Evolutionary conservation across 2,329 filamentous ascomycete genomes (phyloP).

Genomic region (Fusarium sp.): DNA sequence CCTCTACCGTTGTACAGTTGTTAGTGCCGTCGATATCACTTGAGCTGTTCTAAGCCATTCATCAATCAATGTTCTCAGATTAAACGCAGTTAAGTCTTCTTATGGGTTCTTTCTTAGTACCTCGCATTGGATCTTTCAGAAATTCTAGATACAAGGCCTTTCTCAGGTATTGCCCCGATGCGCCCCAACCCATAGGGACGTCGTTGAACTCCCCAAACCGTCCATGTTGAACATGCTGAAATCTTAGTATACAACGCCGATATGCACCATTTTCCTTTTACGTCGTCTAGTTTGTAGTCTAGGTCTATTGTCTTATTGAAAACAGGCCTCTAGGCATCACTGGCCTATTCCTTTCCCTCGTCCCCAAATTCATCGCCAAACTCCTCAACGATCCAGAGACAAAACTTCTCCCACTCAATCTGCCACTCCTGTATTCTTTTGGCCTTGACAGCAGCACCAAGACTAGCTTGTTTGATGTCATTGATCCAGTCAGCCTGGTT

Average conservation of each 20-base stretch:
- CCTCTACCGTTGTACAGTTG: too few species aligned
- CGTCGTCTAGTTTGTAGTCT: background rate
- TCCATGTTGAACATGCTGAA: conserved; percentile 36
- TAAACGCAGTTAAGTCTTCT: background rate
- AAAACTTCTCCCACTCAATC: conserved; percentile 88
- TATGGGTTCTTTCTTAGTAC: background rate
- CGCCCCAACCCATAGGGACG: conserved; percentile 6
- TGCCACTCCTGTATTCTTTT: conserved; percentile 82
- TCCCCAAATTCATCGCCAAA: conserved; percentile 73
- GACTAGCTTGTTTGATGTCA: conserved; percentile 79
- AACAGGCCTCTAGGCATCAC: conserved; percentile 3
- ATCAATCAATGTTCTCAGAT: background rate
- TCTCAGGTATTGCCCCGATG: background rate
- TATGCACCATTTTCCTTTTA: conserved; percentile 10
- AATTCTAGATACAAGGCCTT: conserved; percentile 8
- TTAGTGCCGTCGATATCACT: too few species aligned
- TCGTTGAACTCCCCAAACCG: conserved; percentile 27
- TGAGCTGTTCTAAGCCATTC: background rate
- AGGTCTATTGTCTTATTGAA: conserved; percentile 19
- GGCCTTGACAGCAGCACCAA: conserved; percentile 79
- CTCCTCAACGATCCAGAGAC: conserved; percentile 88
- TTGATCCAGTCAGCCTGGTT: conserved; percentile 76
- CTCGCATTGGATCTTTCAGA: background rate
- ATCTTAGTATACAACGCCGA: conserved; percentile 19
- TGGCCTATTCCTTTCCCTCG: conserved; percentile 25